Percentiles rank a stretch among this genome's conserved stretches.
These are phyloP conservation scores for Termitomyces sp. DNA, from an alignment of 768 basidiomycete species.

Conservation along the genomic window DNA sequence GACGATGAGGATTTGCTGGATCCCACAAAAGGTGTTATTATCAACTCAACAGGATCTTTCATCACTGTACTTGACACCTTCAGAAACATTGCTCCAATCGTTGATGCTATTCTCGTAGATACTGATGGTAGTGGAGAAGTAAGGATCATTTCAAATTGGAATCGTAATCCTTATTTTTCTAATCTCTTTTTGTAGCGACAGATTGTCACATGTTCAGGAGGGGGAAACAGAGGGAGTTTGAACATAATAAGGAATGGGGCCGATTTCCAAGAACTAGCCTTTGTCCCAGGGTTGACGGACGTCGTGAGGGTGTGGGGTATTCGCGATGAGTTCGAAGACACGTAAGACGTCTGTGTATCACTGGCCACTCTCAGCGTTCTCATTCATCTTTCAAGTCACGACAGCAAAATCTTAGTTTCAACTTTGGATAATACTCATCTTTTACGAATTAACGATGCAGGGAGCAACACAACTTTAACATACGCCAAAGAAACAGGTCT, in stretches of 20 bases:
- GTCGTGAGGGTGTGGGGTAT: conserved; percentile 63
- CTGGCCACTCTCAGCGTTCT: background rate
- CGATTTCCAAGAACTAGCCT: conserved; percentile 63
- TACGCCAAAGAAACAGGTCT: conserved; percentile 25
- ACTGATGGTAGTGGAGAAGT: conserved; percentile 68
- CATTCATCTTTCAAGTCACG: conserved; percentile 11
- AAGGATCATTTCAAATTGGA: conserved; percentile 9
- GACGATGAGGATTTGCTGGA: conserved; percentile 25
- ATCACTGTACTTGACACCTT: conserved; percentile 58
- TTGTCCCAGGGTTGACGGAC: conserved; percentile 48
- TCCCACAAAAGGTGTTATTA: conserved; percentile 36
- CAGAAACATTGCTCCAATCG: conserved; percentile 78
- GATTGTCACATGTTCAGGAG: conserved; percentile 85
- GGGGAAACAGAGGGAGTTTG: conserved; percentile 67
- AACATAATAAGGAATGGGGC: conserved; percentile 79
- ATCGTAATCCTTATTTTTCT: background rate
- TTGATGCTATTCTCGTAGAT: conserved; percentile 76
- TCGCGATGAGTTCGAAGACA: conserved; percentile 36
- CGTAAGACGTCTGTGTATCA: conserved; percentile 31
- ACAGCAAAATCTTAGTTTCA: conserved; percentile 56
- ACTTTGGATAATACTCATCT: conserved; percentile 50
- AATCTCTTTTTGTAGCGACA: conserved; percentile 43
- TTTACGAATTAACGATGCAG: conserved; percentile 39
- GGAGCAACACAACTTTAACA: conserved; percentile 35
- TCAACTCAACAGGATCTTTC: conserved; percentile 49